A percentile compares a stretch with the other conserved stretches of the same genome.
These are phyloP conservation scores for Amyloporia xantha DNA, from an alignment of 768 basidiomycete genomes.

Conservation along the genomic window DNA sequence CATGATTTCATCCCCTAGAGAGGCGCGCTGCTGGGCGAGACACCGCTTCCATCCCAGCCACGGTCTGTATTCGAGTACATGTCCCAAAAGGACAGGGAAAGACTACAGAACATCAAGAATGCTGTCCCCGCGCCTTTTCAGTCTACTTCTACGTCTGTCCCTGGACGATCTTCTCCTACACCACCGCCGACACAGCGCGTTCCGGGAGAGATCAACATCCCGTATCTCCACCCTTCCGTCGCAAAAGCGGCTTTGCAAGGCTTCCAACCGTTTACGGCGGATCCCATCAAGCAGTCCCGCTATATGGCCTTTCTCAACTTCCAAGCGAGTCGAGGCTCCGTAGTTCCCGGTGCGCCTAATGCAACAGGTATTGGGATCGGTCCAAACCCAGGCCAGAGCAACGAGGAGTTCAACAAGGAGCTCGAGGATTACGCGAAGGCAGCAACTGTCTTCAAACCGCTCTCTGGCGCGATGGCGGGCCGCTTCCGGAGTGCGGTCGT, in stretches of 20 bases:
- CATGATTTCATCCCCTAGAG: too few species aligned
- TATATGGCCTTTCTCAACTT: slow-evolving; percentile 79
- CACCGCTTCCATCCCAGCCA: slow-evolving; percentile 56
- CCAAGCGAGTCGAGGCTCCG: slow-evolving; percentile 37
- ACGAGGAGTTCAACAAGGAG: slow-evolving; percentile 75
- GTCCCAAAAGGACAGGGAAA: slow-evolving; percentile 86
- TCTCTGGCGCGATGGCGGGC: slow-evolving; percentile 87
- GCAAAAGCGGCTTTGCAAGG: slow-evolving; percentile 85
- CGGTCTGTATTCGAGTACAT: slow-evolving; percentile 92
- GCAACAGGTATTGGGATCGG: slow-evolving; percentile 42
- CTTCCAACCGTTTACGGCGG: slow-evolving; percentile 80
- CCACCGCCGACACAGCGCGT: slow-evolving; percentile 21
- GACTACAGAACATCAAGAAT: slow-evolving; percentile 53
- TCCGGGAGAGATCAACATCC: slow-evolving; percentile 31
- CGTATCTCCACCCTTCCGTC: slow-evolving; percentile 57
- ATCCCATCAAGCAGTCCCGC: slow-evolving; percentile 76
- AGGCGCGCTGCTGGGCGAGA: slow-evolving; percentile 79
- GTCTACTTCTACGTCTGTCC: slow-evolving; percentile 21
- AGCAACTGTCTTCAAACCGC: slow-evolving; percentile 86
- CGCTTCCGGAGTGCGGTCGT: slow-evolving; percentile 83
- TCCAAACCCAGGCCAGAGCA: slow-evolving; percentile 49
- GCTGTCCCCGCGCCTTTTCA: slow-evolving; percentile 21
- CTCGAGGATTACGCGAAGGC: slow-evolving; percentile 81
- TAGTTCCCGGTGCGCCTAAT: slow-evolving; percentile 50
- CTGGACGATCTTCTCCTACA: slow-evolving; percentile 16